Percentiles rank a stretch among this genome's conserved stretches.
Evolutionary conservation across 139 green algal species (phyloP).

Genomic region (Closterium sp.): DNA sequence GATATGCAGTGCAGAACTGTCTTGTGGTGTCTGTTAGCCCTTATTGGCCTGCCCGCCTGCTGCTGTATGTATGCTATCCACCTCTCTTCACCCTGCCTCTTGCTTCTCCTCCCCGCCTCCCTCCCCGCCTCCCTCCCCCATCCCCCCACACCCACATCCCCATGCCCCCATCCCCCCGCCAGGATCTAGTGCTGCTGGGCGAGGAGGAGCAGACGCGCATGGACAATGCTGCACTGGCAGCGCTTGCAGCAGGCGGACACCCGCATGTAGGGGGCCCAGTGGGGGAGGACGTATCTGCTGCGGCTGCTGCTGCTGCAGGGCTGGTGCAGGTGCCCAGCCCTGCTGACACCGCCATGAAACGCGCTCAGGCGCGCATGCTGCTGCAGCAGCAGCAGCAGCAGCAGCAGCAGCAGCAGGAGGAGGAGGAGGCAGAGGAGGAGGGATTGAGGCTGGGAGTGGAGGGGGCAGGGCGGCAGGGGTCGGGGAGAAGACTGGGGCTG

Average conservation of each 20-base stretch:
- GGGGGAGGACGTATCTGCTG: background rate
- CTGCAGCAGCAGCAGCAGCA: background rate
- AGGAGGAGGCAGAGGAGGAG: background rate
- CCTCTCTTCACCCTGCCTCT: too few relatives aligned
- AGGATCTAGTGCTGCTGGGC: constrained; percentile 37
- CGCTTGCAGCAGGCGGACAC: background rate
- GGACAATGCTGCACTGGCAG: background rate
- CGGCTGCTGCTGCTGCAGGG: background rate
- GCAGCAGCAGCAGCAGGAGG: background rate
- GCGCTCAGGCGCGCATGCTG: background rate
- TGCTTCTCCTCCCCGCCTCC: background rate
- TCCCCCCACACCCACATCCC: constrained; percentile 9
- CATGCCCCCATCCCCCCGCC: background rate
- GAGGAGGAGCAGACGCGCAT: constrained; percentile 2
- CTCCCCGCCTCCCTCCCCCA: background rate
- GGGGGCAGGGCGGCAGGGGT: too few relatives aligned
- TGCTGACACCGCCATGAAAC: background rate
- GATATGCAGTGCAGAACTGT: too few relatives aligned
- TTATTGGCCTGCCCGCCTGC: too few relatives aligned
- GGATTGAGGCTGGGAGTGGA: background rate
- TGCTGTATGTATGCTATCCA: too few relatives aligned
- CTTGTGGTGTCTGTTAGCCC: too few relatives aligned
- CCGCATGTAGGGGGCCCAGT: background rate
- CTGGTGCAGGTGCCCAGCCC: background rate
- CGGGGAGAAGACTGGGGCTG: too few relatives aligned